phyloP scores from a whole-genome alignment of 139 green algal species.

The Chlamydomonas eustigma region DNA sequence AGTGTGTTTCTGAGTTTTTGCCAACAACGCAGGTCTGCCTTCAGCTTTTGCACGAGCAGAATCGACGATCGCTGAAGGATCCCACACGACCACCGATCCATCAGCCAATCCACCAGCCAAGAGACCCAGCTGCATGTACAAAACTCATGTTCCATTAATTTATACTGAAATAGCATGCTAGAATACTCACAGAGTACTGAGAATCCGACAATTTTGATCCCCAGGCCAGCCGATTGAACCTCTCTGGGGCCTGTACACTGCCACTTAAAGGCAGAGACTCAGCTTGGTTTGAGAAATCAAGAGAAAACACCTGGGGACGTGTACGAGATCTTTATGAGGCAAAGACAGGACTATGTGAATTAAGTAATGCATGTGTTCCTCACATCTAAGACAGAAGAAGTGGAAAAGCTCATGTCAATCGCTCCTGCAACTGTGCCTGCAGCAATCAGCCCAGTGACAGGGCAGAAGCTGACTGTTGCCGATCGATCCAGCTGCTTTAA shows the following conservation, averaged over 20 bases:
- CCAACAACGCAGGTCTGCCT: conserved; percentile 43
- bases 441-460: conserved; percentile 60
- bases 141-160: neutral
- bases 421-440: conserved; percentile 84
- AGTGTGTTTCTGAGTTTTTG: conserved; percentile 79
- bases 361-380: no score
- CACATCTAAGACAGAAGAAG: conserved; percentile 71
- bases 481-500: conserved; percentile 68
- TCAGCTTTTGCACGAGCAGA: conserved; percentile 30
- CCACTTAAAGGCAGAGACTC: conserved; percentile 51
- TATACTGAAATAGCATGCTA: no score
- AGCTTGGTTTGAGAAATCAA: conserved; percentile 57
- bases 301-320: conserved; percentile 72
- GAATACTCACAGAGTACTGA: no score
- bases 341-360: no score
- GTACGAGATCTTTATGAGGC: no score
- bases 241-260: conserved; percentile 68
- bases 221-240: conserved; percentile 88
- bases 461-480: conserved; percentile 75
- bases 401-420: conserved; percentile 87
- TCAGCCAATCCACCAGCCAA: conserved; percentile 91
- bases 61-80: conserved; percentile 74
- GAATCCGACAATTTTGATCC: conserved; percentile 34
- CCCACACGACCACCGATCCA: conserved; percentile 87
- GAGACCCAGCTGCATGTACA: conserved; percentile 67